Evolutionary conservation across 768 basidiomycete species (phyloP).

Genomic region (Pleurotus pulmonarius): DNA sequence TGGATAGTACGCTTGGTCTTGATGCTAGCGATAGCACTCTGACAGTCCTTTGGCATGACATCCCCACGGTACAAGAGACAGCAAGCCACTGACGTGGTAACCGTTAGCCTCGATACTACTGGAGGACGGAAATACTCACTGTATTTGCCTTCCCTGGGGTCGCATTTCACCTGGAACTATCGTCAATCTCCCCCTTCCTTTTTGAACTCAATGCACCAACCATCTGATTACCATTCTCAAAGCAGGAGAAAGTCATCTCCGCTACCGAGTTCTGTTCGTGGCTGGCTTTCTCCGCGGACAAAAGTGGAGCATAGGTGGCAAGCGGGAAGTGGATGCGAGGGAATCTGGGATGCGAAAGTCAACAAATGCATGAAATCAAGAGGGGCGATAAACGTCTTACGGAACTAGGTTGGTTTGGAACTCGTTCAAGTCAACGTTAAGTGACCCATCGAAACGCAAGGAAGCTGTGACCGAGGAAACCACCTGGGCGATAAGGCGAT

Average conservation of each 20-base stretch:
- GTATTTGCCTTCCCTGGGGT: constrained; percentile 98
- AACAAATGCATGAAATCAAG: neutral
- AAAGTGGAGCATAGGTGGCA: constrained; percentile 91
- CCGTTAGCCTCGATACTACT: neutral
- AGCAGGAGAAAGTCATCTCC: constrained; percentile 98
- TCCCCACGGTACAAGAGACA: constrained; percentile 92
- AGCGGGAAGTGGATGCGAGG: constrained; percentile 98
- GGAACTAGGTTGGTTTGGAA: constrained; percentile 99
- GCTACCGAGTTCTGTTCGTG: constrained; percentile 98
- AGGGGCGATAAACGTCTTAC: constrained; percentile 43
- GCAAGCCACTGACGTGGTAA: constrained; percentile 70
- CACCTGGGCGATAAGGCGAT: constrained; percentile 96
- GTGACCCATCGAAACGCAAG: constrained; percentile 92
- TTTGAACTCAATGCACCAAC: constrained; percentile 24
- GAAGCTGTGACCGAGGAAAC: constrained; percentile 98
- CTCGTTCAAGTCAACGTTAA: constrained; percentile 97
- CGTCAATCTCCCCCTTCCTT: neutral
- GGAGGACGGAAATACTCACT: constrained; percentile 47
- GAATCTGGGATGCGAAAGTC: constrained; percentile 51
- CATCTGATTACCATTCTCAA: constrained; percentile 97
- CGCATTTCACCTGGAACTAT: constrained; percentile 56
- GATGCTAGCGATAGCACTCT: constrained; percentile 88
- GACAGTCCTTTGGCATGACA: constrained; percentile 94
- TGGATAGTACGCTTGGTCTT: constrained; percentile 98
- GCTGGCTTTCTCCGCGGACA: constrained; percentile 92